Conservation (phyloP, 768 basidiomycete species). For the Kwoniella bestiolae region DNA sequence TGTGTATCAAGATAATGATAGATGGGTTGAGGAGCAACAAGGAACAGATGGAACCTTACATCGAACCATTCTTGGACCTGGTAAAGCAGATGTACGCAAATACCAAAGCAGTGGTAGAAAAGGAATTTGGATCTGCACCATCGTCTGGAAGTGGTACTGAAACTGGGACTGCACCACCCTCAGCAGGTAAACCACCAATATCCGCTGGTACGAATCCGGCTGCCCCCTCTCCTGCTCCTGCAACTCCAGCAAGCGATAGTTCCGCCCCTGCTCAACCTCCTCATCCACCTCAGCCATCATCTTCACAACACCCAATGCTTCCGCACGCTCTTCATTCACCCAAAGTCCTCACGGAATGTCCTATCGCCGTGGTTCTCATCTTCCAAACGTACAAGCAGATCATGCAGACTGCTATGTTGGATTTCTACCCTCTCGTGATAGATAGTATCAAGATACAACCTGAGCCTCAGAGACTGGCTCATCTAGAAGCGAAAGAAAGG, state of each 20-base stretch:
- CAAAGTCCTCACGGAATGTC: slow-evolving; percentile 92
- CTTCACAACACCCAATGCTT: slow-evolving; percentile 57
- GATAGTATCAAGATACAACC: slow-evolving; percentile 77
- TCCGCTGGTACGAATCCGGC: slow-evolving; percentile 7
- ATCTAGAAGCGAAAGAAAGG: slow-evolving; percentile 78
- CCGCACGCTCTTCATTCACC: slow-evolving; percentile 81
- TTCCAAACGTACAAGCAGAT: slow-evolving; percentile 76
- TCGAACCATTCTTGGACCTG: slow-evolving; percentile 77
- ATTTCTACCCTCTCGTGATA: slow-evolving; percentile 76
- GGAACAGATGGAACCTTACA: slow-evolving; percentile 67
- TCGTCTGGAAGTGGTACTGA: slow-evolving; percentile 3
- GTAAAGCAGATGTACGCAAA: slow-evolving; percentile 78
- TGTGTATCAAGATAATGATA: slow-evolving; percentile 86
- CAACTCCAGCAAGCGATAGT: slow-evolving; percentile 25
- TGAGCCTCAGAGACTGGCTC: slow-evolving; percentile 76
- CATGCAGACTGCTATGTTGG: slow-evolving; percentile 69
- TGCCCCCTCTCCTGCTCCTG: slow-evolving; percentile 15
- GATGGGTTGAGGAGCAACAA: slow-evolving; percentile 70
- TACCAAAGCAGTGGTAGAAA: slow-evolving; percentile 71
- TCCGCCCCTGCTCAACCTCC: slow-evolving; percentile 27
- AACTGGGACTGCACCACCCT: slow-evolving; percentile 1
- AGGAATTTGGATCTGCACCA: slow-evolving; percentile 64
- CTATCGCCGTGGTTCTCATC: slow-evolving; percentile 86
- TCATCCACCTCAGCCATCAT: slow-evolving; percentile 24
- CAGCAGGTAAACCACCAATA: slow-evolving; percentile 1